Conservation (phyloP, 768 basidiomycete genomes). For the Tricholoma sp. region DNA sequence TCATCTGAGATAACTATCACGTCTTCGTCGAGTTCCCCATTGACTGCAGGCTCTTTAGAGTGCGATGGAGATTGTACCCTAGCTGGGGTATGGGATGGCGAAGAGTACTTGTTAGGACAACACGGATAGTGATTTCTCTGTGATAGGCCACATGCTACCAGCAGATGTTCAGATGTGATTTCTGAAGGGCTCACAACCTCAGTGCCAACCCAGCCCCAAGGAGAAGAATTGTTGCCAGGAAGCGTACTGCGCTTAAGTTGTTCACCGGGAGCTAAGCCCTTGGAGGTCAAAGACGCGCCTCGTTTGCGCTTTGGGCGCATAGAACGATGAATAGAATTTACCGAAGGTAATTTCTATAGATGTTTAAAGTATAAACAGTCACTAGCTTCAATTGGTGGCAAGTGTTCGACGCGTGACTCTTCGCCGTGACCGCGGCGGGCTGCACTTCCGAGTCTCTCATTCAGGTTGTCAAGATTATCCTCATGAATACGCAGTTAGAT, state of each 20-base stretch:
- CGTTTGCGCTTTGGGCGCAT: constrained; percentile 62
- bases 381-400: background rate
- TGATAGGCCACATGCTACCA: constrained; percentile 66
- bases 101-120: constrained; percentile 55
- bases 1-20: constrained; percentile 70
- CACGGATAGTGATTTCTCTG: constrained; percentile 41
- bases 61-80: constrained; percentile 6
- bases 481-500: constrained; percentile 1
- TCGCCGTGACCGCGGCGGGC: background rate
- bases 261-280: constrained; percentile 59
- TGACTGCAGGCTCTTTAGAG: constrained; percentile 8
- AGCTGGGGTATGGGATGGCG: constrained; percentile 12
- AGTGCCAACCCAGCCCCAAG: constrained; percentile 82
- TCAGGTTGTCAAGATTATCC: background rate
- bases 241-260: constrained; percentile 54
- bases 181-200: constrained; percentile 49
- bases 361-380: background rate
- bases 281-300: constrained; percentile 38
- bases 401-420: background rate
- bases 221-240: constrained; percentile 36
- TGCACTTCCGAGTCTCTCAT: background rate
- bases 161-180: constrained; percentile 64
- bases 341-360: constrained; percentile 1
- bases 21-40: constrained; percentile 52
- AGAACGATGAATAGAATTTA: constrained; percentile 8